Evolutionary conservation across 768 basidiomycete genomes (phyloP), one percentile per base, ranked within the genome.

Genomic region (Tricholoma matsutake): DNA sequence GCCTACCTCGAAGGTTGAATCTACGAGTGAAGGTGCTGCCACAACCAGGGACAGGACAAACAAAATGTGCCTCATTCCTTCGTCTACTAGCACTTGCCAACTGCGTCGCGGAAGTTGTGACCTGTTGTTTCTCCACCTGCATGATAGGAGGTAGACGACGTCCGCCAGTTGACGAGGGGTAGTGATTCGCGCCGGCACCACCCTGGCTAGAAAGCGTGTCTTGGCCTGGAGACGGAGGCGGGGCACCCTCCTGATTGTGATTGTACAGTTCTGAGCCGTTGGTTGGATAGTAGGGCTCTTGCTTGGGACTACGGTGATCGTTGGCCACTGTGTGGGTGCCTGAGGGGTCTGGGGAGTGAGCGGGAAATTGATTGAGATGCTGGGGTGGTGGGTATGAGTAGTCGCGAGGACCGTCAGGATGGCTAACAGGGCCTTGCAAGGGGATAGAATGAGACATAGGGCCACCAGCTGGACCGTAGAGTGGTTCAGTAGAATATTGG

Each of bases 1-100:
- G 61, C 73, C 56, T 54, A 92, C 92, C 92, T 83, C 89, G 78
- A 58, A 94, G 74, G 75, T 94, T 94, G 79, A 94, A 94, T 59
- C 92, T 83, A 71, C 92, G 86, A 68, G 95, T 98, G 75, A 98
- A 98, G n/a, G 95, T 96, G 73, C 92, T 94, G 49, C 93, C 94
- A 77, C 95, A 98, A 11, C 94, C 94, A 9, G 93, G 92, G 14
- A 98, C 93, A 4, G 96, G 95, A 75, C 95, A 98, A 61, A 87
- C 83, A 74, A 96, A 97, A 68, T 92, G 87, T 0, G 95, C 95
- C 71, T 94, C 92, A 69, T 95, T 96, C 67, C 93, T 82, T 54
- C 95, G 80, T 57, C 95, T 81, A 72, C 90, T 94, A 56, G 91
- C 91, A 71, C 92, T 94, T 11, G 95, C 95, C 2, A 91, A 82